A percentile compares a stretch with the other conserved stretches of the same genome.
Evolutionary conservation across 352 stramenopile species (phyloP).

Genomic region (Pythium phragmiticola): DNA sequence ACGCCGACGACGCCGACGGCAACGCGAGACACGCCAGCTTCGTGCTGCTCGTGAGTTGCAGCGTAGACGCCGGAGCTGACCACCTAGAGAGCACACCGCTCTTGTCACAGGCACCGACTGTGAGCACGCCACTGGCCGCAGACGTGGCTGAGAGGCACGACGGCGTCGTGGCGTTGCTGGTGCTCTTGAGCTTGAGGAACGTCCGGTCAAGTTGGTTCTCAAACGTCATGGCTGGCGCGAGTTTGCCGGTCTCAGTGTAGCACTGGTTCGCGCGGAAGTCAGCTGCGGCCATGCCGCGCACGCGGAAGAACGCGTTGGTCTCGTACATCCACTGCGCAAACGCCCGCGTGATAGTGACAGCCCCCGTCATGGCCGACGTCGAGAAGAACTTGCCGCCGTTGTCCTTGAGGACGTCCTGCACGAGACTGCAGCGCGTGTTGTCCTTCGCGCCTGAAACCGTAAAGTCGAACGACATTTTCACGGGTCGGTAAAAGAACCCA

Average conservation of each 20-base stretch:
- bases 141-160: conserved; percentile 22
- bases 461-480: conserved; percentile 42
- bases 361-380: conserved; percentile 9
- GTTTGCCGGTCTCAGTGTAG: conserved; percentile 33
- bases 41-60: conserved; percentile 10
- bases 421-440: conserved; percentile 26
- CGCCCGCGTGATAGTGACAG: conserved; percentile 26
- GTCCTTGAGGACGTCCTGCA: conserved; percentile 18
- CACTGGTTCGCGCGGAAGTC: conserved; percentile 36
- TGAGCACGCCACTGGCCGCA: conserved; percentile 11
- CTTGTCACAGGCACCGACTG: conserved; percentile 20
- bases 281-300: conserved; percentile 31
- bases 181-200: conserved; percentile 33
- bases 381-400: conserved; percentile 29
- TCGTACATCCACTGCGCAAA: conserved; percentile 37
- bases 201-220: conserved; percentile 28
- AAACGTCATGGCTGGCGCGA: conserved; percentile 25
- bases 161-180: not conserved
- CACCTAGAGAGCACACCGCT: conserved; percentile 17
- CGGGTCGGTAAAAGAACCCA: conserved; percentile 33
- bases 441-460: conserved; percentile 23
- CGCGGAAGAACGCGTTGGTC: conserved; percentile 28
- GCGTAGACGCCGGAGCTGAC: conserved; percentile 7
- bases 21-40: conserved; percentile 22
- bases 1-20: conserved; percentile 12